Evolutionary conservation across 1,139 yeast genomes (phyloP).

Genomic region (Lodderomyces margitis): DNA sequence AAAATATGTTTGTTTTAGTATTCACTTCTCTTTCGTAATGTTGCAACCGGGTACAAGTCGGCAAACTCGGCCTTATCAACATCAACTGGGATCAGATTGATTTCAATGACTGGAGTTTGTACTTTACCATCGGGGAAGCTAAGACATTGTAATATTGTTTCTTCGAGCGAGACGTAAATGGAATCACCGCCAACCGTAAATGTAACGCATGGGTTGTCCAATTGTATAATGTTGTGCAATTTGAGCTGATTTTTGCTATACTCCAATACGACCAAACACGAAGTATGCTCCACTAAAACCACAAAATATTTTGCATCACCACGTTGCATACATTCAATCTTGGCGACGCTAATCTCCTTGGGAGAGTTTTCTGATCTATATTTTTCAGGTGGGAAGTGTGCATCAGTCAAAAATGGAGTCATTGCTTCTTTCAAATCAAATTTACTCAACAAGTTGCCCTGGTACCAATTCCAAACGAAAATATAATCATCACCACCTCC

Average conservation of each 20-base stretch:
- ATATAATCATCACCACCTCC: conserved; percentile 89
- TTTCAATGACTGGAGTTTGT: neutral
- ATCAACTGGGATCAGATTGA: conserved; percentile 30
- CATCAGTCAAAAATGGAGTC: conserved; percentile 49
- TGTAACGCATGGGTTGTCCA: conserved; percentile 18
- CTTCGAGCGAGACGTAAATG: conserved; percentile 50
- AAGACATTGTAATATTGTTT: conserved; percentile 28
- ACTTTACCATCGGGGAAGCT: conserved; percentile 15
- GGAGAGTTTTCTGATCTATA: conserved; percentile 55
- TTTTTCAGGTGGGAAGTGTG: conserved; percentile 66
- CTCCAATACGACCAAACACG: conserved; percentile 45
- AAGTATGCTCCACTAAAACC: conserved; percentile 57
- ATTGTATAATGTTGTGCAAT: conserved; percentile 17
- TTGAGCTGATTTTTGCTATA: conserved; percentile 21
- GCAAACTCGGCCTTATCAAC: conserved; percentile 47
- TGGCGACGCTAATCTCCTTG: conserved; percentile 54
- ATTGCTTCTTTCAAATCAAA: conserved; percentile 51
- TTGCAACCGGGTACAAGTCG: conserved; percentile 62
- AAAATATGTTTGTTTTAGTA: conserved; percentile 29
- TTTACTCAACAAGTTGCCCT: conserved; percentile 44
- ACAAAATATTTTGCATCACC: conserved; percentile 30
- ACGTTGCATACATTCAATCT: conserved; percentile 33
- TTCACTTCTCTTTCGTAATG: conserved; percentile 81
- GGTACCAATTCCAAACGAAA: conserved; percentile 77
- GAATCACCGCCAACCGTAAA: conserved; percentile 21